phyloP scores from a whole-genome alignment of 1,284 basidiomycete genomes.

The Boletus austroedulis region DNA sequence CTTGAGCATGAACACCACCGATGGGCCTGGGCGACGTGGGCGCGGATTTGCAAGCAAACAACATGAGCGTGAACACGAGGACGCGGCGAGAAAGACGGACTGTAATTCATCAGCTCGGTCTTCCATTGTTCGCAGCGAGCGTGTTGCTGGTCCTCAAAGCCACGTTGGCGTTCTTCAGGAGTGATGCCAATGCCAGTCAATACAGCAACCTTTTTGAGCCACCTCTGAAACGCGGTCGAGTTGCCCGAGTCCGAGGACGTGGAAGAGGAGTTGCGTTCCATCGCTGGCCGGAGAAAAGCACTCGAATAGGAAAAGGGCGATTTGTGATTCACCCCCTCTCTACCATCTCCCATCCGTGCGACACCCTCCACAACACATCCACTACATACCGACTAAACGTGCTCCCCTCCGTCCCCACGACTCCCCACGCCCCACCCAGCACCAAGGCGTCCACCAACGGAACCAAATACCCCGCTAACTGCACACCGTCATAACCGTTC shows the following conservation, averaged over 20 bases:
- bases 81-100: slow-evolving; percentile 36
- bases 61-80: slow-evolving; percentile 9
- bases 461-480: slow-evolving; percentile 48
- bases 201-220: slow-evolving; percentile 42
- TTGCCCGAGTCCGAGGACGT: slow-evolving; percentile 23
- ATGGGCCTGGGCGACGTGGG: slow-evolving; percentile 60
- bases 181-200: slow-evolving; percentile 45
- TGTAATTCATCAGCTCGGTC: slow-evolving; percentile 47
- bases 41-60: slow-evolving; percentile 10
- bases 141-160: slow-evolving; percentile 38
- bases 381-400: slow-evolving; percentile 70
- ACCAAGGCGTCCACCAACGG: slow-evolving; percentile 73
- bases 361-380: slow-evolving; percentile 62
- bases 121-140: slow-evolving; percentile 52
- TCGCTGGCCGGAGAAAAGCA: neutral
- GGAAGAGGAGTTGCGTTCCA: slow-evolving; percentile 20
- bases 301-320: slow-evolving; percentile 8
- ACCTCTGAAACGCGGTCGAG: slow-evolving; percentile 39
- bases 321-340: slow-evolving; percentile 45
- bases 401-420: slow-evolving; percentile 66
- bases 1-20: slow-evolving; percentile 85
- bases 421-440: slow-evolving; percentile 51
- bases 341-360: slow-evolving; percentile 52
- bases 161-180: slow-evolving; percentile 38
- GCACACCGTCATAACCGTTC: slow-evolving; percentile 54